Evolutionary conservation across 441 rosid genomes (phyloP), one percentile per base, ranked within the genome.

Genomic region (Viola pubescens): DNA sequence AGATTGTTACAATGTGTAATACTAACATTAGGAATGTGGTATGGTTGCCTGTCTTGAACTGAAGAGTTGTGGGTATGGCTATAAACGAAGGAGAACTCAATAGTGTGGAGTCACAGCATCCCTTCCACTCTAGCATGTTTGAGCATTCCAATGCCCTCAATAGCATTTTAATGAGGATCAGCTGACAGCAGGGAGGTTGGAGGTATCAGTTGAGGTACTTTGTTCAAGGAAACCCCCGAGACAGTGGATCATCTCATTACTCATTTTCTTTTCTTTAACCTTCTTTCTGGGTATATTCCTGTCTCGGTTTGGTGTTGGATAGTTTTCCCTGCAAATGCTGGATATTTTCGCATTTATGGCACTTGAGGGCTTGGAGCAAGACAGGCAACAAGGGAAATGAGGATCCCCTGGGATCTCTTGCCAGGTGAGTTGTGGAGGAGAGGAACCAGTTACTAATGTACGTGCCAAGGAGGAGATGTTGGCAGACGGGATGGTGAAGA

Each of bases 131-230:
- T 64, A 64, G 62, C 65, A 54, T 61, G 72, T 61, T 60, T 73
- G 62, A 74, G 19, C 71, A 69, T 65, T 70, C 62, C 49, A 68
- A 72, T 72, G 69, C 70, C 76, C 69, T 75, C 40, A 4, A 76
- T 77, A 62, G 59, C 59, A 63, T 73, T 73, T 77, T 73, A 69
- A 73, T 60, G 54, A 59, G 87, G 79, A 79, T 81, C 78, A 63
- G 82, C 77, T 76, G 72, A 77, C 66, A 68, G 79, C 83, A 76
- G 88, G 82, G 85, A 78, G 80, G 70, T 68, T 71, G 70, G 62
- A 72, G 65, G 68, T 82, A 50, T 75, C 79, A 70, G 58, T 70
- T 67, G 73, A 68, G 75, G 66, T 75, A 70, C 61, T 66, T 74
- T 72, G 67, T 79, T 76, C 76, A 72, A 73, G 81, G 78, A 70